Percentiles rank a stretch among this genome's conserved stretches.
These are phyloP conservation scores for Amaranthus hypochondriacus DNA, from an alignment of 148 eudicot species.

Conservation along the genomic window DNA sequence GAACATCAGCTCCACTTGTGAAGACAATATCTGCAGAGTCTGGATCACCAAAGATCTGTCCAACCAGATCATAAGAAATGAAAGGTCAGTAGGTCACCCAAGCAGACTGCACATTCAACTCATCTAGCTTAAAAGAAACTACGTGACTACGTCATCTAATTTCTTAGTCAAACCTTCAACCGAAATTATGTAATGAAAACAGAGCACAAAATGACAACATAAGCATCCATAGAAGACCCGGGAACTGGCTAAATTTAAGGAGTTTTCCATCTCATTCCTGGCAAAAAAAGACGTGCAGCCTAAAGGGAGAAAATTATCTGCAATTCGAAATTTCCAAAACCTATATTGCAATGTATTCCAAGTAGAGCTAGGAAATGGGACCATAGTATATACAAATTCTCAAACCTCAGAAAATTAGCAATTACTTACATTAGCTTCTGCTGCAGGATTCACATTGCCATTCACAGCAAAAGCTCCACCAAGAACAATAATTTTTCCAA, in stretches of 20 bases:
- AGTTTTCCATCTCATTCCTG: too few relatives aligned
- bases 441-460: conserved; percentile 96
- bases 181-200: background rate
- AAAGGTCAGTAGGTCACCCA: background rate
- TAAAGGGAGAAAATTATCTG: too few relatives aligned
- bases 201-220: background rate
- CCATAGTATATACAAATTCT: background rate
- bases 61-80: conserved; percentile 17
- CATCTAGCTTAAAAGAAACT: background rate
- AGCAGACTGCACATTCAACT: background rate
- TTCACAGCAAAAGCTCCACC: conserved; percentile 95
- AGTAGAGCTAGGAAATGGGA: background rate
- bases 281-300: too few relatives aligned
- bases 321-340: too few relatives aligned
- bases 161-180: background rate
- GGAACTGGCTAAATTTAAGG: too few relatives aligned
- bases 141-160: background rate
- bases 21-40: conserved; percentile 94
- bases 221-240: too few relatives aligned
- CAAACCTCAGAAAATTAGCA: background rate
- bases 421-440: conserved; percentile 87
- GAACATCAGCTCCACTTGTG: conserved; percentile 83
- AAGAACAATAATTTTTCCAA: conserved; percentile 72
- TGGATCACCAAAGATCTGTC: conserved; percentile 93
- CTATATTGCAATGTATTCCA: too few relatives aligned